Evolutionary conservation across 1,284 basidiomycete species (phyloP), one percentile per base, ranked within the genome.

Genomic region (Sporisorium scitamineum): DNA sequence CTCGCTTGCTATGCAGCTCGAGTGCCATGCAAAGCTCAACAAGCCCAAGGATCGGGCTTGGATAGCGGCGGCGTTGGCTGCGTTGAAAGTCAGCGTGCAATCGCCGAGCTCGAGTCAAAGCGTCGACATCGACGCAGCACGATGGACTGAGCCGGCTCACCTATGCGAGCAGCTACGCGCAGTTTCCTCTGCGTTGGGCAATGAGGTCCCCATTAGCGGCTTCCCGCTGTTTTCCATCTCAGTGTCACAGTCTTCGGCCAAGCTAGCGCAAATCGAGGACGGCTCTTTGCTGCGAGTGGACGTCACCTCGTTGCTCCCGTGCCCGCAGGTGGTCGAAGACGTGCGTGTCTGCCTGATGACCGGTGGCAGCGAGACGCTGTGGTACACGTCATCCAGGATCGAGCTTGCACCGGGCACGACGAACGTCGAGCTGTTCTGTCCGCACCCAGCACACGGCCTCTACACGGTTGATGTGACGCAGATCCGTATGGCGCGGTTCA

Each of bases 1-100:
- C 75, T 91, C 93, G 89, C 89, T 93, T 14, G 89, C 89, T 2
- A 89, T 89, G 67, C 91, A 91, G 6, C 87, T 93, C 31, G 90
- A 90, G 71, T 90, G 90, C 1, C 91, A 93, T 79, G 82, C 86
- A 1, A 80, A 86, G 31, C 86, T 91, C 24, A 85, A 88, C 20
- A 90, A 89, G 72, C 85, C 88, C 0, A 89, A 87, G 64, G 91
- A 92, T 74, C 86, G 88, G 44, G 92, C 93, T 77, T 94, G 93
- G 93, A 87, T 91, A 9, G 87, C 93, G 31, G 88, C 90, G 59
- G 58, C 70, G 18, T 34, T 79, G 52, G 58, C 69, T 14, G 69
- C 65, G 22, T 54, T 76, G 54, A 54, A 44, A n/a, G 54, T 53
- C 27, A 61, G 57, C 47, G 58, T 60, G 0, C 48, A 58, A 9